These are phyloP conservation scores for Tricholoma hemisulphureum DNA, from an alignment of 768 basidiomycete genomes.

Conservation along the genomic window DNA sequence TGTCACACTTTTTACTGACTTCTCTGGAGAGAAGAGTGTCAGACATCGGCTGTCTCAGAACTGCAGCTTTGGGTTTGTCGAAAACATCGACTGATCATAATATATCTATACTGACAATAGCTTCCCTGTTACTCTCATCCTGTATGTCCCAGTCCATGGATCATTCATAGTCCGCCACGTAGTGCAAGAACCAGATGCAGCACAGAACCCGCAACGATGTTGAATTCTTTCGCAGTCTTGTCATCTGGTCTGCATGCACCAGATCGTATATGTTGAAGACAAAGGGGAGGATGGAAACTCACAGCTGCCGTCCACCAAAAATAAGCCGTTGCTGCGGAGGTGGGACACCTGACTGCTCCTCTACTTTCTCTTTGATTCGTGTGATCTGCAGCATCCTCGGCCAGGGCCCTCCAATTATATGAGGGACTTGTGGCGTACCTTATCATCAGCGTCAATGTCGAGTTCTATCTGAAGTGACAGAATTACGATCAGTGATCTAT, in stretches of 20 bases:
- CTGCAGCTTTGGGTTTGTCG: neutral
- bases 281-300: constrained; percentile 7
- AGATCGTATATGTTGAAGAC: neutral
- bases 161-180: constrained; percentile 72
- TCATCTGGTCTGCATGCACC: constrained; percentile 72
- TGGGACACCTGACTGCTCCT: constrained; percentile 97
- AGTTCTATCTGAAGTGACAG: constrained; percentile 72
- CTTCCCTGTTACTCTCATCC: constrained; percentile 7
- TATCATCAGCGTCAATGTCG: constrained; percentile 88
- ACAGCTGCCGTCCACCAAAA: constrained; percentile 93
- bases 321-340: constrained; percentile 95
- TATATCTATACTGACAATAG: constrained; percentile 1
- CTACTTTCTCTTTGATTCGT: constrained; percentile 95
- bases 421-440: constrained; percentile 45
- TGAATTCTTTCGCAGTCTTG: constrained; percentile 82
- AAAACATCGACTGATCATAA: constrained; percentile 2
- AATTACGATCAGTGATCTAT: neutral
- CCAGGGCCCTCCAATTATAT: neutral
- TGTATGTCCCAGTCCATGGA: neutral
- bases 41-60: neutral
- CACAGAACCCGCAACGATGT: constrained; percentile 80
- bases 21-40: too few species aligned
- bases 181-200: constrained; percentile 95
- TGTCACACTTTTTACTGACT: too few species aligned
- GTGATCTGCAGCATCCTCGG: constrained; percentile 58